Evolutionary conservation across 2,329 filamentous ascomycete species (phyloP).

Genomic region (Fusarium veterinarium): DNA sequence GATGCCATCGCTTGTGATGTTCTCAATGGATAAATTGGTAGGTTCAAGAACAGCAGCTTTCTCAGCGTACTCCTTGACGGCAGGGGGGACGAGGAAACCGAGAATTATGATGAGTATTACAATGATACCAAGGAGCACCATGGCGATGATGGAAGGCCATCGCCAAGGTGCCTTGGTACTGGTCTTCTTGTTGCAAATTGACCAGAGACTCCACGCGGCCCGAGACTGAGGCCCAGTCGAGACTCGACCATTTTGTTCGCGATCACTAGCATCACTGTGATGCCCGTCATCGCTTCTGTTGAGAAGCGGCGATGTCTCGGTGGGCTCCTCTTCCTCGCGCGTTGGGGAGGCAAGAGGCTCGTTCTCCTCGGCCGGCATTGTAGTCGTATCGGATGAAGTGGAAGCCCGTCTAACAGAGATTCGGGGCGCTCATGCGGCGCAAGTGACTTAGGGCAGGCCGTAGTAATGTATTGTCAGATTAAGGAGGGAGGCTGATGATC

Average conservation of each 20-base stretch:
- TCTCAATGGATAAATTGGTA: conserved; percentile 85
- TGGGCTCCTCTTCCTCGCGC: conserved; percentile 43
- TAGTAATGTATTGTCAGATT: not conserved
- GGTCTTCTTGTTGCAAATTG: conserved; percentile 30
- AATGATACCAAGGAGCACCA: conserved; percentile 71
- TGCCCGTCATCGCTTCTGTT: conserved; percentile 53
- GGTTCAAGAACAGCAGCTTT: conserved; percentile 85
- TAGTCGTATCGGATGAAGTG: conserved; percentile 43
- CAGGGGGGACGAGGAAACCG: conserved; percentile 83
- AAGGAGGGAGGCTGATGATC: not conserved
- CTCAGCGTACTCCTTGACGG: conserved; percentile 87
- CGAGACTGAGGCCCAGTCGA: conserved; percentile 6
- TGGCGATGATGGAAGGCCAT: conserved; percentile 84
- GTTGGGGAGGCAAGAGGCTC: conserved; percentile 57
- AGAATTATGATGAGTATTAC: conserved; percentile 78
- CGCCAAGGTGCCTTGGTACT: conserved; percentile 50
- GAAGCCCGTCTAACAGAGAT: conserved; percentile 33
- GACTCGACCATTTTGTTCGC: conserved; percentile 41
- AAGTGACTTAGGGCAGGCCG: not conserved
- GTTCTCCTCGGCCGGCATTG: conserved; percentile 60
- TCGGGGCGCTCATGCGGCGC: conserved; percentile 25
- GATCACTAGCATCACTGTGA: conserved; percentile 45
- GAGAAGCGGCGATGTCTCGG: conserved; percentile 66
- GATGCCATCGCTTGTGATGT: conserved; percentile 82
- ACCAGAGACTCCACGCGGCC: conserved; percentile 39